phyloP scores from a whole-genome alignment of 176 grass and related monocot species.

The Ensete glaucum region DNA sequence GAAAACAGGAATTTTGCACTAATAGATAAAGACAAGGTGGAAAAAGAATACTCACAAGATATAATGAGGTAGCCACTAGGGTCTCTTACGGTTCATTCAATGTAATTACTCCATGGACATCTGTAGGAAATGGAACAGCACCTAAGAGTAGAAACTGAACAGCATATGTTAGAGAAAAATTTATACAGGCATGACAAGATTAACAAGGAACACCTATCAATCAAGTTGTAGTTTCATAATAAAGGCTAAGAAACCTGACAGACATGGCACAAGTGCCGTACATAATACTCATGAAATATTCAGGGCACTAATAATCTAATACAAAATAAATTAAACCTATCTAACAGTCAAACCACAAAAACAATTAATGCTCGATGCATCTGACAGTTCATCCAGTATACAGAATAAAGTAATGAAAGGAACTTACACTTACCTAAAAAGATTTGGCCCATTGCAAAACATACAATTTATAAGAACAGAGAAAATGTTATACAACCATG shows the following conservation, averaged over 20 bases:
- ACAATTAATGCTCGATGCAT: too few relatives aligned
- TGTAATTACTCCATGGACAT: constrained; percentile 73
- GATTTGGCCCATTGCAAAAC: neutral
- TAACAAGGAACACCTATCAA: too few relatives aligned
- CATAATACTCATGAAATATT: too few relatives aligned
- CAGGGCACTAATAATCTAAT: too few relatives aligned
- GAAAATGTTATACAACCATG: neutral
- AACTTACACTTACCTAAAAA: too few relatives aligned
- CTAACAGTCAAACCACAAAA: too few relatives aligned
- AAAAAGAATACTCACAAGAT: constrained; percentile 41
- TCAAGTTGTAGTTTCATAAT: too few relatives aligned
- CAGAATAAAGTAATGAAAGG: too few relatives aligned
- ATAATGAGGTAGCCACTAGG: constrained; percentile 63
- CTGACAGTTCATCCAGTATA: too few relatives aligned
- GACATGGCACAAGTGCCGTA: too few relatives aligned
- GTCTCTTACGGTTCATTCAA: constrained; percentile 90
- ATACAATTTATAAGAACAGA: neutral
- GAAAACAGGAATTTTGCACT: neutral
- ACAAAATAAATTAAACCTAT: too few relatives aligned
- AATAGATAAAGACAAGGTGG: neutral
- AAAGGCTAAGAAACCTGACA: too few relatives aligned
- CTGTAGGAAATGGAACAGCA: constrained; percentile 84
- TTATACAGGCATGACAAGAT: neutral
- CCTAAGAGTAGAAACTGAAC: constrained; percentile 78
- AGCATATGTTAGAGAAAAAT: constrained; percentile 4